These are phyloP conservation scores for Chytriomyces sp. DNA, from an alignment of 192 early-diverging fungal species.

Conservation along the genomic window DNA sequence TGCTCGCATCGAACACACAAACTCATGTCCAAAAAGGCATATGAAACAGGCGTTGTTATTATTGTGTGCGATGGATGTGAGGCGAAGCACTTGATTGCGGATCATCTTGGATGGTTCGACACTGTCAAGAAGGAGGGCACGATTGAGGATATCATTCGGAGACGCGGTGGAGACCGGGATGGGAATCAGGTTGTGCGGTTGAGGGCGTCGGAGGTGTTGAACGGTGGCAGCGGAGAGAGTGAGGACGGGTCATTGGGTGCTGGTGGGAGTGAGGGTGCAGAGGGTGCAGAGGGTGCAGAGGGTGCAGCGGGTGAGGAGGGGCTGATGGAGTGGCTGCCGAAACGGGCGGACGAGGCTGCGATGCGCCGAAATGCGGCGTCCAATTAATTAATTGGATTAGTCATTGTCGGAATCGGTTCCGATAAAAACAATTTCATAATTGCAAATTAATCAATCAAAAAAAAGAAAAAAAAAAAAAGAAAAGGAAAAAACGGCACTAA, in stretches of 20 bases:
- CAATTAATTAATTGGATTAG: neutral
- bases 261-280: neutral
- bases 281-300: no score
- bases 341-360: slow-evolving; percentile 10
- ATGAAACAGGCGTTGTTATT: slow-evolving; percentile 92
- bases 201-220: slow-evolving; percentile 22
- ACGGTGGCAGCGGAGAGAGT: slow-evolving; percentile 2
- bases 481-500: neutral
- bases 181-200: slow-evolving; percentile 32
- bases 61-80: slow-evolving; percentile 91
- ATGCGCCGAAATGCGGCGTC: neutral
- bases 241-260: no score
- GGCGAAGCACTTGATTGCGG: slow-evolving; percentile 93
- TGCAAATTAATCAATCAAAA: neutral
- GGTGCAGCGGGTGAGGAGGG: slow-evolving; percentile 12
- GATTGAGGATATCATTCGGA: slow-evolving; percentile 83
- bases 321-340: slow-evolving; percentile 38
- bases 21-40: slow-evolving; percentile 90
- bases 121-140: slow-evolving; percentile 60
- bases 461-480: neutral
- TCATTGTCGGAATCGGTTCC: no score
- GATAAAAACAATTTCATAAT: neutral
- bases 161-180: slow-evolving; percentile 63
- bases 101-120: slow-evolving; percentile 95
- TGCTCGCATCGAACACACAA: slow-evolving; percentile 85